These are phyloP conservation scores for Vachellia pachyceras DNA, from an alignment of 306 rosid species.

Conservation along the genomic window DNA sequence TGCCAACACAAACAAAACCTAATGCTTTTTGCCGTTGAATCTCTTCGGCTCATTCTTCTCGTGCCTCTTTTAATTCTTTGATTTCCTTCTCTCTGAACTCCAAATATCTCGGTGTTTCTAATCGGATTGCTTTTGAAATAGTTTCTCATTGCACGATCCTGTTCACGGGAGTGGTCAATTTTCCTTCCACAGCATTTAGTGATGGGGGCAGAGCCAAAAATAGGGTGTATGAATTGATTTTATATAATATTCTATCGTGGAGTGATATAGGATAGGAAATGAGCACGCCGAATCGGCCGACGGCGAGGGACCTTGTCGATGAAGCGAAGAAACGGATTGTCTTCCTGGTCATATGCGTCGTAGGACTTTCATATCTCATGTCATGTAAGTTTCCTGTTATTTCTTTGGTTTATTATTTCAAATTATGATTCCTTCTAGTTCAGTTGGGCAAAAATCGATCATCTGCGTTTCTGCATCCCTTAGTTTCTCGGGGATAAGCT, in stretches of 20 bases:
- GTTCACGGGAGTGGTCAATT: neutral
- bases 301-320: conserved; percentile 87
- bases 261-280: conserved; percentile 41
- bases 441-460: neutral
- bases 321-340: conserved; percentile 96
- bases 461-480: neutral
- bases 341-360: conserved; percentile 72
- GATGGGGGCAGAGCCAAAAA: conserved; percentile 14
- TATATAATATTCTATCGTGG: conserved; percentile 9
- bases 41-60: conserved; percentile 22
- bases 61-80: neutral
- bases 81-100: conserved; percentile 21
- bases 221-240: conserved; percentile 31
- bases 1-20: conserved; percentile 35
- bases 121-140: neutral
- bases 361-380: conserved; percentile 95
- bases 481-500: neutral
- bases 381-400: conserved; percentile 65
- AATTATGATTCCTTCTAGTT: neutral
- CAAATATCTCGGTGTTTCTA: neutral
- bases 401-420: neutral
- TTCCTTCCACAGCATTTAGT: conserved; percentile 1
- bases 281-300: conserved; percentile 67
- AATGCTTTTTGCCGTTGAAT: conserved; percentile 49
- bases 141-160: conserved; percentile 21